A percentile compares a stretch with the other conserved stretches of the same genome.
Evolutionary conservation across 805 yeast species (phyloP).

Genomic region (Trichomonascus vanleenenianus): DNA sequence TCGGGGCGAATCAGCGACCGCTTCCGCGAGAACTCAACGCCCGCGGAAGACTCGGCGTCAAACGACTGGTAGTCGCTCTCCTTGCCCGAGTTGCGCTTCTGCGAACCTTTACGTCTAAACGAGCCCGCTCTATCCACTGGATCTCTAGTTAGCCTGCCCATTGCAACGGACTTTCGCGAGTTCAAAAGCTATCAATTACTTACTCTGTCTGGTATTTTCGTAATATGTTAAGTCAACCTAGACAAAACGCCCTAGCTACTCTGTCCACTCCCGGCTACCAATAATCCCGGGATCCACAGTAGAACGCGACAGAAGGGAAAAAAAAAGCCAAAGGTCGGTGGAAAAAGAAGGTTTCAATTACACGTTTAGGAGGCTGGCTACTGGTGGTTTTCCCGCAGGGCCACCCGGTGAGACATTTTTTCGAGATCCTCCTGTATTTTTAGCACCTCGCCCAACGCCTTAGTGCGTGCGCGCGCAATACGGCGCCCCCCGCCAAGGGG

Average conservation of each 20-base stretch:
- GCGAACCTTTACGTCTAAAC: background rate
- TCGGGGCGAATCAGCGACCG: constrained; percentile 80
- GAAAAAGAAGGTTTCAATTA: too few species aligned
- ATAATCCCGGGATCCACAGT: too few species aligned
- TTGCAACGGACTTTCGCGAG: too few species aligned
- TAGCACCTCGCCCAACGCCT: background rate
- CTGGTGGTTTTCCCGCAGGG: background rate
- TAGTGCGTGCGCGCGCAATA: background rate
- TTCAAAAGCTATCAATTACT: too few species aligned
- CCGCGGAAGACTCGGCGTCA: constrained; percentile 4
- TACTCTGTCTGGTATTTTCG: too few species aligned
- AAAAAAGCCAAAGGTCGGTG: too few species aligned
- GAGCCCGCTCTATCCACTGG: constrained; percentile 4
- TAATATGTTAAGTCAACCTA: too few species aligned
- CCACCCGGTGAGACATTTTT: background rate
- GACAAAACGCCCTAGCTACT: background rate
- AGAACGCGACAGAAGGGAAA: too few species aligned
- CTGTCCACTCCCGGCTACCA: too few species aligned
- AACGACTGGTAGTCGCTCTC: background rate
- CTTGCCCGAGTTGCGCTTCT: background rate
- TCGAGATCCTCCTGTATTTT: background rate
- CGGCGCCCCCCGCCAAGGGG: too few species aligned
- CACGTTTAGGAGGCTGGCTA: too few species aligned
- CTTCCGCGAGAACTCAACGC: constrained; percentile 32
- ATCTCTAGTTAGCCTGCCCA: background rate